Percentiles rank a stretch among this genome's conserved stretches.
Evolutionary conservation across 805 yeast species (phyloP).

Genomic region (Kuraishia hungarica): DNA sequence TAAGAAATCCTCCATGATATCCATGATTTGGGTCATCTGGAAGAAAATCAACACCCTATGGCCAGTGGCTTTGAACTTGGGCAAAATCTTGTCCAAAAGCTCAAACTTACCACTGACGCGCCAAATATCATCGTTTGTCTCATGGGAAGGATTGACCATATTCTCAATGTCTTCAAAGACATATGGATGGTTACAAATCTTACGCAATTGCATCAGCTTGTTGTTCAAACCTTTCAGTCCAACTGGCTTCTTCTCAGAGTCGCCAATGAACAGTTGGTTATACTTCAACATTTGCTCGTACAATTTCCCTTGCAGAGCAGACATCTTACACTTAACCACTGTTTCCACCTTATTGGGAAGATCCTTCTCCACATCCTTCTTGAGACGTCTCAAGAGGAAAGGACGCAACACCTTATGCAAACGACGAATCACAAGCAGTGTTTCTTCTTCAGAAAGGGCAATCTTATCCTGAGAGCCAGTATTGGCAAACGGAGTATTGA

Average conservation of each 20-base stretch:
- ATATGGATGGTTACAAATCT: conserved; percentile 82
- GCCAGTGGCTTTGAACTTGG: conserved; percentile 65
- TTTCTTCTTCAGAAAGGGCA: conserved; percentile 81
- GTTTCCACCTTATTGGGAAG: conserved; percentile 79
- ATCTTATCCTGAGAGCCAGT: conserved; percentile 77
- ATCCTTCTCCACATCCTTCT: conserved; percentile 82
- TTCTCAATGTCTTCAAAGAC: conserved; percentile 79
- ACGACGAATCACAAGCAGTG: conserved; percentile 72
- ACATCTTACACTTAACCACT: conserved; percentile 71
- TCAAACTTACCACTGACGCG: conserved; percentile 78
- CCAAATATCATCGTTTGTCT: conserved; percentile 63
- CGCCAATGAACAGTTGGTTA: conserved; percentile 52
- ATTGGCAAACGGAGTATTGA: conserved; percentile 81
- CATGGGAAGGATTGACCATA: conserved; percentile 51
- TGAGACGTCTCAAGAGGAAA: conserved; percentile 72
- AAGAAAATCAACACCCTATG: conserved; percentile 77
- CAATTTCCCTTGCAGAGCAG: conserved; percentile 60
- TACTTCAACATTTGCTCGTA: conserved; percentile 76
- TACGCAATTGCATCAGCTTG: conserved; percentile 78
- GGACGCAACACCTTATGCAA: conserved; percentile 83
- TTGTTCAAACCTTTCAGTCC: conserved; percentile 75
- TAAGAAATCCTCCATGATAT: conserved; percentile 79
- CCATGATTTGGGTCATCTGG: conserved; percentile 89
- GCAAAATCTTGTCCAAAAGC: conserved; percentile 63
- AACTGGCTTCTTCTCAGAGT: conserved; percentile 48